Evolutionary conservation across 176 grass and related monocot species (phyloP), one percentile per base, ranked within the genome.

Genomic region (Calamus simplicifolius): DNA sequence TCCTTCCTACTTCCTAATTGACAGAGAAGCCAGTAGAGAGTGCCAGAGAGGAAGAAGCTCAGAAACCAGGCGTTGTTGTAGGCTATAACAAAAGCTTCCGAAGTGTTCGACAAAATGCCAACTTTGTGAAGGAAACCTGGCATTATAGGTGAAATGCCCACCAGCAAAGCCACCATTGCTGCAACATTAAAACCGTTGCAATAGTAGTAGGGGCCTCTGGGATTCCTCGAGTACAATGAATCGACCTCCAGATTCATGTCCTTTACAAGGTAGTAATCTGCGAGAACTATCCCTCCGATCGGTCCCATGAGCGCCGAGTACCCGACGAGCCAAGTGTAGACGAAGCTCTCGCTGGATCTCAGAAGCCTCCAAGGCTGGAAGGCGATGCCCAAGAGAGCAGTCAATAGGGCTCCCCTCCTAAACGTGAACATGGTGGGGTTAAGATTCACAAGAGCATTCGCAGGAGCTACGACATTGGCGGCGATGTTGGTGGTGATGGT

Each of bases 61-160:
- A 92, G 84, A 19, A 97, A 97, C 83, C 80, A 97, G 31, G 79
- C 87, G 38, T 97, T 97, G 64, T 88, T 88, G 67, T 97, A 91
- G 29, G 73, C 84, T 1, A 50, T 49, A 4, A 82, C 25, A 61
- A 92, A 82, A 5, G 73, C 63, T 2, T 64, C 52, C 3, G 30
- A 26, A 10, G 83, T 73, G 23, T 58, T 76, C 1, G 66, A 66
- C 50, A 91, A 62, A 71, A 80, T 67, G 19, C 93, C 93, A 3
- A 88, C 48, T 49, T 85, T 92, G 14, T 85, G 61, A 10, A 92
- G 64, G 61, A 97, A 91, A 1, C 93, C 93, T 0, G 84, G 93
- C 12, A 97, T 65, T 19, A 97, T 75, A 0, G 87, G 93, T 27
- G 59, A 35, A 19, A 92, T 67, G 55, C 87, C 93, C 23, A 81